Evolutionary conservation across 305 asterid genomes (phyloP).

Genomic region (Fraxinus ornus): DNA sequence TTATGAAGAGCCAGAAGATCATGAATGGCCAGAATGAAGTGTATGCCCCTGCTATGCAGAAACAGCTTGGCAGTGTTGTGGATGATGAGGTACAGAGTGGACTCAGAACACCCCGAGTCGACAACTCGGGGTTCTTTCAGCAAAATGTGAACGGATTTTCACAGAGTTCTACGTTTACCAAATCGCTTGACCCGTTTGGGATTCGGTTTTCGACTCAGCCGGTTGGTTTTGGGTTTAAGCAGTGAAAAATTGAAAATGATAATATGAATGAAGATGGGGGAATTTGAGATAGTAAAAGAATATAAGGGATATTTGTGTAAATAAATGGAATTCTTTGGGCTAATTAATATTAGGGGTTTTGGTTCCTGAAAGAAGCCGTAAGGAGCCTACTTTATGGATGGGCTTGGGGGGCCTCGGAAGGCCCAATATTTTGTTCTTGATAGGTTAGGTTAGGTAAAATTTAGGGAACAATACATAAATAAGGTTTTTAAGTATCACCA

Average conservation of each 20-base stretch:
- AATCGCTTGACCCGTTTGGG: conserved; percentile 34
- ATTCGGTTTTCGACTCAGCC: conserved; percentile 34
- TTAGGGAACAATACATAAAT: no score
- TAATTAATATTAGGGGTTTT: conserved; percentile 5
- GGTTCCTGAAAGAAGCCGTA: not conserved
- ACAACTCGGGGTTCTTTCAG: conserved; percentile 29
- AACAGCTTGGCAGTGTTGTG: conserved; percentile 17
- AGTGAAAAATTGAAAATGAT: conserved; percentile 7
- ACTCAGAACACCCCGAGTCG: conserved; percentile 23
- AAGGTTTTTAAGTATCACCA: no score
- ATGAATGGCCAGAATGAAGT: conserved; percentile 8
- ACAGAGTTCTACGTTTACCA: not conserved
- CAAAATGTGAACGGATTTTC: conserved; percentile 14
- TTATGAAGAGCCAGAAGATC: conserved; percentile 13
- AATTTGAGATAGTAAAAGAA: not conserved
- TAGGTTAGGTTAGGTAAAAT: not conserved
- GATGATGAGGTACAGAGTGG: conserved; percentile 41
- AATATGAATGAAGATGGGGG: not conserved
- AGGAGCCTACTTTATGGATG: not conserved
- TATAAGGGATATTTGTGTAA: conserved; percentile 18
- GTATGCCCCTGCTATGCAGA: conserved; percentile 24
- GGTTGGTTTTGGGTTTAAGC: conserved; percentile 28
- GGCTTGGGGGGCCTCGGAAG: not conserved
- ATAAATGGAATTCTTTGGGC: conserved; percentile 33
- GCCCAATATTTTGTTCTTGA: not conserved